Percentiles rank a stretch among this genome's conserved stretches.
These are phyloP conservation scores for Cafeteria roenbergensis DNA, from an alignment of 108 stramenopile species.

Conservation along the genomic window DNA sequence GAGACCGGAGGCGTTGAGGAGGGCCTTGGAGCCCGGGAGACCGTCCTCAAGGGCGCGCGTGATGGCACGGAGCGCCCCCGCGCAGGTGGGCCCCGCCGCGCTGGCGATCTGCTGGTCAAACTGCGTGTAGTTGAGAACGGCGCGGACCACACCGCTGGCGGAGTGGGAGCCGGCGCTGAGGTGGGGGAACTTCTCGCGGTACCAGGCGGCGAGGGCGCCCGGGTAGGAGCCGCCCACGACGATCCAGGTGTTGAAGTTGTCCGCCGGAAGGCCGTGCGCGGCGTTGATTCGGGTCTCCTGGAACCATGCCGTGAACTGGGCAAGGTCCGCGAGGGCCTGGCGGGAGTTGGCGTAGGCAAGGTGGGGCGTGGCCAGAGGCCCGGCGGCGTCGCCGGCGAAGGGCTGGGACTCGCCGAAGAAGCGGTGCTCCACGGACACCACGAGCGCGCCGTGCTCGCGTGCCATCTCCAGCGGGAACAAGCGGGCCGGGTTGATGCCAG, in stretches of 20 bases:
- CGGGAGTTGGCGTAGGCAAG: constrained; percentile 4
- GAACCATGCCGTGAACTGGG: constrained; percentile 10
- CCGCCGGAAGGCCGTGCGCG: not conserved
- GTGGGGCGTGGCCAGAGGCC: constrained; percentile 11
- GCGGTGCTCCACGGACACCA: constrained; percentile 16
- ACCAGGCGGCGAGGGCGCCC: constrained; percentile 18
- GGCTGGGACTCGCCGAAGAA: constrained; percentile 21
- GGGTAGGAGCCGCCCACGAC: constrained; percentile 22
- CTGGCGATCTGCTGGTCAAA: constrained; percentile 7
- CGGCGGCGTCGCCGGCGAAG: constrained; percentile 4
- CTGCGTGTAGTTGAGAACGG: not conserved
- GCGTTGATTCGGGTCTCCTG: not conserved
- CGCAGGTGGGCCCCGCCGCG: not conserved
- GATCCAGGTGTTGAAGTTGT: constrained; percentile 5
- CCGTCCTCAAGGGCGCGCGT: not conserved
- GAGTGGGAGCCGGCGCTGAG: constrained; percentile 3
- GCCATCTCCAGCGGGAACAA: constrained; percentile 10
- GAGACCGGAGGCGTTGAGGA: not conserved
- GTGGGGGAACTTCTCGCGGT: constrained; percentile 13
- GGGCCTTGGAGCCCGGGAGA: not conserved
- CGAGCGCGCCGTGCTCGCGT: constrained; percentile 2
- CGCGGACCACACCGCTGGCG: not conserved
- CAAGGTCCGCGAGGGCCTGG: constrained; percentile 19
- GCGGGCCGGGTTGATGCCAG: not conserved
- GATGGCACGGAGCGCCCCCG: not conserved